Base-by-base conservation (phyloP, 768 basidiomycete genomes). In the Lepiota venenata region DNA sequence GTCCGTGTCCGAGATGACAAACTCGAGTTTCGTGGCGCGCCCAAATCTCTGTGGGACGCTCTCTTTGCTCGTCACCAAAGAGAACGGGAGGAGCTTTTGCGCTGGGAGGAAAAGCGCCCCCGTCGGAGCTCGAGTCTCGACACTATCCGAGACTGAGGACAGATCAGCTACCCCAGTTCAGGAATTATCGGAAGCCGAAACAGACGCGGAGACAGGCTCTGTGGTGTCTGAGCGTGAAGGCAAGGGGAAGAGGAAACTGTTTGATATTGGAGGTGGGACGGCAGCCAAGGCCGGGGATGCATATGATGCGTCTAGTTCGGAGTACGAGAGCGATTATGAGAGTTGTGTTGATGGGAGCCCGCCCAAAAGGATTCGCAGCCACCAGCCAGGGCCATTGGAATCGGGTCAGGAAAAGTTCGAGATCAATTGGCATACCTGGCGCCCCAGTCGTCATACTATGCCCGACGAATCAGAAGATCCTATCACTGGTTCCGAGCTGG, bases 21-120 rank as follows among this genome's bases (percentile, higher is more conserved):
- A 43, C 58, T 51, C 27, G 49, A 18, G 14, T 60, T 69, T 53
- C 64, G 60, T 3, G 57, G 62, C 15, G 69, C 75, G 0, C 72
- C 75, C 0, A 61, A 65, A 38, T 74, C 76, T 0, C 62, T 80
- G 3, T 87, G 85, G 85, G 84, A 85, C 49, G 85, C 84, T 60
- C 69, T 87, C 49, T 71, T 87, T 41, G 55, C 65, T 16, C 76
- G 85, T 20, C 85, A 87, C 60, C 69, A 79, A 54, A 68, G 70
- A 40, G 85, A 87, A 67, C 71, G 78, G 32, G 80, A 84, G 56
- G 80, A 79, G 47, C 63, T 87, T 18, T 50, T 83, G 47, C 67
- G 64, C 4, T 80, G 82, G 80, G 80, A 87, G 52, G 71, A 74
- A 21, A 54, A 47, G 40, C 56, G 47, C 12, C 18, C 27, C 54